These are phyloP conservation scores for Spergularia marina DNA, from an alignment of 148 eudicot species.

Conservation along the genomic window DNA sequence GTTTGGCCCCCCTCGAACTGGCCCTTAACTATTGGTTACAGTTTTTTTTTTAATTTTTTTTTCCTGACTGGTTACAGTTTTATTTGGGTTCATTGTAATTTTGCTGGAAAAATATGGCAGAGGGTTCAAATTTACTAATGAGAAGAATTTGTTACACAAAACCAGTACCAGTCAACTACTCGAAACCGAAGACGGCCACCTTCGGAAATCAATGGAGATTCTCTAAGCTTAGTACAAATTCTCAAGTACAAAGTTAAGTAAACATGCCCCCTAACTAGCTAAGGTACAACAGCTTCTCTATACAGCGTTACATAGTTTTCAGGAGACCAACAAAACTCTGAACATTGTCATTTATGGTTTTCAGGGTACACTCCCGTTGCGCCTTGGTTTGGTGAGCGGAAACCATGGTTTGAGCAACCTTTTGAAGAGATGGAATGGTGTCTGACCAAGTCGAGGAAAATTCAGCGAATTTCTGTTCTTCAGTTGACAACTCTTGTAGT, in stretches of 20 bases:
- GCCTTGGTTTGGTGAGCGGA: constrained; percentile 23
- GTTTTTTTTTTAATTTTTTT: too few relatives aligned
- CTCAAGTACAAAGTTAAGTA: neutral
- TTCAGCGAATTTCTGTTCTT: constrained; percentile 12
- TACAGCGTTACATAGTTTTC: constrained; percentile 18
- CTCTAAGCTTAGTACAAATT: neutral
- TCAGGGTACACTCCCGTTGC: constrained; percentile 24
- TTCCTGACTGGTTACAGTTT: too few relatives aligned
- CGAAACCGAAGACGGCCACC: neutral
- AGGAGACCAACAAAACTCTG: constrained; percentile 24
- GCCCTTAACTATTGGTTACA: too few relatives aligned
- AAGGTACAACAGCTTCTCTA: neutral
- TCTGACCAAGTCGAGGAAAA: constrained; percentile 19
- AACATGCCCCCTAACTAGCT: neutral
- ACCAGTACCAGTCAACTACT: neutral
- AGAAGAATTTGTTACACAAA: neutral
- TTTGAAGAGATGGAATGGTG: constrained; percentile 23
- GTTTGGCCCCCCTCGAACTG: too few relatives aligned
- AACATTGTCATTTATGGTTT: constrained; percentile 25
- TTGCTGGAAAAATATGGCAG: too few relatives aligned
- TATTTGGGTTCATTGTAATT: too few relatives aligned
- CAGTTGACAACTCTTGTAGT: constrained; percentile 14
- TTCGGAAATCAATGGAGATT: neutral
- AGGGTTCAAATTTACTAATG: too few relatives aligned
- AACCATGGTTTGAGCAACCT: constrained; percentile 19